Conservation (phyloP, 2,329 filamentous ascomycete genomes). For the Pseudohalonectria lignicola region DNA sequence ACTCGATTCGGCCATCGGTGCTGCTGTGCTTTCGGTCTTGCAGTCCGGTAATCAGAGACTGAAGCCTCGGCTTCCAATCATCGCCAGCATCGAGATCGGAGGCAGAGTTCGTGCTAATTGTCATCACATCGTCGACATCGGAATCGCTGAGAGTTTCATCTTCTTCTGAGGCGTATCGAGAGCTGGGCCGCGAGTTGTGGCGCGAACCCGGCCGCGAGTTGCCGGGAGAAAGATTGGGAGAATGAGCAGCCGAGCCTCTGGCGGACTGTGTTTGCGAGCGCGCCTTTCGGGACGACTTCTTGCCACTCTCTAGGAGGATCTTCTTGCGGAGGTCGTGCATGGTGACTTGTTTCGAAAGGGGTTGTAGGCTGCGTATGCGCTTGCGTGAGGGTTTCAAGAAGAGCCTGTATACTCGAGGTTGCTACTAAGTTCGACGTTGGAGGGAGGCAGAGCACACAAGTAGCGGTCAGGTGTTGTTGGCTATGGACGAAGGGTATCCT, state of each 20-base stretch:
- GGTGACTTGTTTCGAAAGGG: too few species aligned
- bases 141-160: conserved; percentile 38
- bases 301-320: conserved; percentile 57
- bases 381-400: too few species aligned
- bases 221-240: conserved; percentile 46
- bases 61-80: conserved; percentile 50
- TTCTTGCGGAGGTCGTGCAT: conserved; percentile 60
- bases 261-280: conserved; percentile 43
- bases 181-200: conserved; percentile 41
- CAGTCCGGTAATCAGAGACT: conserved; percentile 59
- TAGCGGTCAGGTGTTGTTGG: too few species aligned
- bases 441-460: too few species aligned
- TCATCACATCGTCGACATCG: conserved; percentile 37
- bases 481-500: too few species aligned
- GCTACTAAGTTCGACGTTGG: too few species aligned
- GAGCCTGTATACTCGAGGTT: too few species aligned
- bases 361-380: too few species aligned
- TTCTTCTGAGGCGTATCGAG: conserved; percentile 51
- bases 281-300: conserved; percentile 62
- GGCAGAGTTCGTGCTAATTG: conserved; percentile 33
- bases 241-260: conserved; percentile 45
- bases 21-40: conserved; percentile 68
- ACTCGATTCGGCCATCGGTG: conserved; percentile 56
- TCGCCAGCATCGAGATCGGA: conserved; percentile 40
- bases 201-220: conserved; percentile 47